Evolutionary conservation across 345 rosid genomes (phyloP), one percentile per base, ranked within the genome.

Genomic region (Linum trigynum): DNA sequence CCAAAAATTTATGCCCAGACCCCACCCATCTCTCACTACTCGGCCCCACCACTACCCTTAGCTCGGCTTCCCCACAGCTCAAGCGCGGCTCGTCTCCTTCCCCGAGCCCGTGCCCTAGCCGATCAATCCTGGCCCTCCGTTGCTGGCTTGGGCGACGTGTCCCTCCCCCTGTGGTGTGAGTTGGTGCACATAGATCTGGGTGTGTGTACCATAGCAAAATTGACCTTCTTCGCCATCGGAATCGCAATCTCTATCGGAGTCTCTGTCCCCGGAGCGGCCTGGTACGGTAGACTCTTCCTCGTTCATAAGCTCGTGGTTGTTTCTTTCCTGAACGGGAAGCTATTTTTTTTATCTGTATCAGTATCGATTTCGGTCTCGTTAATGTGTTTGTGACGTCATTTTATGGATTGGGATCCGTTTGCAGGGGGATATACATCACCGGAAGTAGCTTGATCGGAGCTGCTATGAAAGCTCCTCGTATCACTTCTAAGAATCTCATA

Each of bases 391-490:
- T 41, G 45, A 41, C 10, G 7, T 45, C 12, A 5, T 51, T 65
- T 51, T 7, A 8, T 64, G 36, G 2, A 1, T 6, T 45, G 7
- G 51, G 51, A 45, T 3, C 11, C 11, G 60, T 68, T 63, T 32
- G 51, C 42, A 91, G 97, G 96, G 99, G 97, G 70, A 91, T 91
- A 84, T 91, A 91, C 69, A 91, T 91, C 10, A 94, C 96, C 2
- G 96, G 99, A 40, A 91, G 99, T 78, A 94, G 97, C 80, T 86
- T 94, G 84, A 94, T 91, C 59, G 99, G 97, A 65, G 99, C 99
- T 38, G 97, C 99, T 5, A 87, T 91, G 23, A 90, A 88, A 79
- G 99, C 96, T 73, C 99, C 99, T 14, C 96, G 97, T 9, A 45
- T 45, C 51, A 45, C 51, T 14, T 45, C 51, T 45, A 45, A 45